Percentiles rank a stretch among this genome's conserved stretches.
These are phyloP conservation scores for Diaporthe nobilis DNA, from an alignment of 2,329 filamentous ascomycete genomes.

Conservation along the genomic window DNA sequence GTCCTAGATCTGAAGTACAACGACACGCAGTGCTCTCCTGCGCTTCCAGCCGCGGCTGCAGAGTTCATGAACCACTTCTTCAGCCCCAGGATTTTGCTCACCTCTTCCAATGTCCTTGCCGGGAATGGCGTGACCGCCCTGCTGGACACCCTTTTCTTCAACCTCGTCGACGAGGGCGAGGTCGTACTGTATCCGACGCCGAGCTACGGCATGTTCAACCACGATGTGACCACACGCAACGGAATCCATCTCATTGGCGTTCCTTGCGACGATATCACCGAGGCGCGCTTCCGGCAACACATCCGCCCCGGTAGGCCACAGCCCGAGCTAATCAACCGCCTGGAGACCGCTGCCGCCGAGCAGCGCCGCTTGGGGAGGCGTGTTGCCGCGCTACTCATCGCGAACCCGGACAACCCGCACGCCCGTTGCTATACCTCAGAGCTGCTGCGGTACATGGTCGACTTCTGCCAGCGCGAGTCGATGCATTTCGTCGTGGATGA, in stretches of 20 bases:
- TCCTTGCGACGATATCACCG: conserved; percentile 39
- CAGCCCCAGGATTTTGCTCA: conserved; percentile 29
- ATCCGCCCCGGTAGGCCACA: conserved; percentile 37
- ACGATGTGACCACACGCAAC: conserved; percentile 38
- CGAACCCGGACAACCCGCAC: conserved; percentile 40
- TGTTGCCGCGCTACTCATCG: conserved; percentile 38
- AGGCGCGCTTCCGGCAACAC: conserved; percentile 37
- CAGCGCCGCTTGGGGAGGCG: conserved; percentile 35
- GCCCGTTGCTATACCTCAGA: conserved; percentile 35
- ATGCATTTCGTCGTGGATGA: conserved; percentile 40
- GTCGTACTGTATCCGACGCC: conserved; percentile 37
- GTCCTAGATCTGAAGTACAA: conserved; percentile 38
- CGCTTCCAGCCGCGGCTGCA: conserved; percentile 32
- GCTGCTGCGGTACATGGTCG: conserved; percentile 33
- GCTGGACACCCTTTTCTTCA: conserved; percentile 40
- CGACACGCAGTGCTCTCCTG: conserved; percentile 37
- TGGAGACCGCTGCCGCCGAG: conserved; percentile 25
- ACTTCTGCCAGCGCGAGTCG: conserved; percentile 36
- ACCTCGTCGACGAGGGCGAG: conserved; percentile 36
- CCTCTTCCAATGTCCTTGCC: conserved; percentile 29
- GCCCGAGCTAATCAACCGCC: conserved; percentile 35
- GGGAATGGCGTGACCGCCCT: conserved; percentile 38
- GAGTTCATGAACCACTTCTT: conserved; percentile 39
- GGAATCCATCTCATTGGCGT: conserved; percentile 36
- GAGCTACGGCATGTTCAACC: conserved; percentile 39